Base-by-base conservation (phyloP, 257 asterid genomes). In the Lantana camara region DNA sequence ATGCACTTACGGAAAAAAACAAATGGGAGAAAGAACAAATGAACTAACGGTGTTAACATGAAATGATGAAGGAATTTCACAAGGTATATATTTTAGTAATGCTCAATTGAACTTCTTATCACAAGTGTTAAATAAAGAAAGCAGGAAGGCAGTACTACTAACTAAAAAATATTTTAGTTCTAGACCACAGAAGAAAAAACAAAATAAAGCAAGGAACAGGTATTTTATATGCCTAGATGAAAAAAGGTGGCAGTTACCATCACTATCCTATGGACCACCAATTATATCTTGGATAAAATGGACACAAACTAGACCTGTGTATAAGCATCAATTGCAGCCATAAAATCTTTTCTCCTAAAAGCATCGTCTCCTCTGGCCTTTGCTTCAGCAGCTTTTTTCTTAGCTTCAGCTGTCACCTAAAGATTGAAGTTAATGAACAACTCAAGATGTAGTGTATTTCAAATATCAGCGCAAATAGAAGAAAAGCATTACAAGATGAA, bases 331-430 rank as follows among this genome's bases (percentile, higher is more conserved):
- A 90, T 63, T 56, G 99, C 96, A 27, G 60, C 37, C 75, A 74
- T 75, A 70, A 67, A 82, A 64, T 94, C 95, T 48, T 81, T 78
- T 70, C 89, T 74, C 75, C 75, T 85, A 71, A 85, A 94, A 63
- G 99, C 93, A 53, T 86, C 91, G 0, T 88, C 95, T 4, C 81
- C 99, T 67, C 93, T 85, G 17, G 86, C 86, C 79, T 94, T 94
- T 17, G 97, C 96, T 74, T 94, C 97, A 50, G 85, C 86, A 44
- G 96, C 96, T 71, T 79, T 80, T 76, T 68, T 74, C 80, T 86
- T 94, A 48, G 89, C 91, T 76, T 94, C 99, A 44, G 87, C 82
- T 64, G 92, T 45, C 68, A 88, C 95, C 99, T 93, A 63, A 44
- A 57, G 44, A 72, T 48, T 49, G 70, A 55, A 53, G 54, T 50